A percentile compares a stretch with the other conserved stretches of the same genome.
Conservation (phyloP, 257 asterid genomes). For the Solanum lignicaule region DNA sequence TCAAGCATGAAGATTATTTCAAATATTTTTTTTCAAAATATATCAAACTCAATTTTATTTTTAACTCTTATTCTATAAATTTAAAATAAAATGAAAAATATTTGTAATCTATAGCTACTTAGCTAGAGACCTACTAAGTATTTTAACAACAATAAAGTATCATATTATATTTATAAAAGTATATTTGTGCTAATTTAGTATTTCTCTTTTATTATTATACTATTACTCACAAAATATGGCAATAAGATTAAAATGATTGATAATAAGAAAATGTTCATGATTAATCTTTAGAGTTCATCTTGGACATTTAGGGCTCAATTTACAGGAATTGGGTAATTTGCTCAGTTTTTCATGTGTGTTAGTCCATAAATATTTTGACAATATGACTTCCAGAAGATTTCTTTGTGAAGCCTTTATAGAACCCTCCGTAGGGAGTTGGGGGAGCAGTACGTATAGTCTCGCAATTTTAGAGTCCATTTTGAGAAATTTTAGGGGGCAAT, state of each 20-base stretch:
- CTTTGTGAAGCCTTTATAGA: too few relatives aligned
- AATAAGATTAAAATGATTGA: neutral
- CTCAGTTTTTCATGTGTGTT: too few relatives aligned
- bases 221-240: neutral
- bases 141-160: neutral
- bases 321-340: rapidly evolving
- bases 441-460: too few relatives aligned
- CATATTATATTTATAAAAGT: neutral
- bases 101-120: neutral
- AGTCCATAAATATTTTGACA: rapidly evolving
- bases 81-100: too few relatives aligned
- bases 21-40: neutral
- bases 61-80: neutral
- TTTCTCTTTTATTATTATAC: neutral
- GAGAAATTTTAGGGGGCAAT: too few relatives aligned
- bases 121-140: neutral
- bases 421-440: too few relatives aligned
- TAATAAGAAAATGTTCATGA: neutral
- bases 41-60: neutral
- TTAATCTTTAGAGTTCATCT: neutral
- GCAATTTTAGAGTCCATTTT: too few relatives aligned
- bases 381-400: too few relatives aligned
- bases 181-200: neutral
- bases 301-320: neutral
- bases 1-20: too few relatives aligned